A percentile compares a stretch with the other conserved stretches of the same genome.
phyloP scores from a whole-genome alignment of 73 alveolate genomes.

The Paramecium bursaria region DNA sequence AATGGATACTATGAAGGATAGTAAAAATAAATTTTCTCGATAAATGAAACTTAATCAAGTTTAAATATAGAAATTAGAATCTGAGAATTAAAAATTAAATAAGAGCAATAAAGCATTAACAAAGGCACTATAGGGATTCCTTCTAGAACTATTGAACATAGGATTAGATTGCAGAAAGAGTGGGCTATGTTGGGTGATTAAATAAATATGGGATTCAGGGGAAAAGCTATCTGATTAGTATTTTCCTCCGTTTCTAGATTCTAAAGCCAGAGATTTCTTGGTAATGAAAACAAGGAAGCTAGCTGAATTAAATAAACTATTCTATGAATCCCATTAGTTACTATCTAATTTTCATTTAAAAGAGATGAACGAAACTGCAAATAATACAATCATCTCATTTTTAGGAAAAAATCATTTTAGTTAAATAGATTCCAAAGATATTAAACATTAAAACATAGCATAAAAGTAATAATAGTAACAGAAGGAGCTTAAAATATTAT shows the following conservation, averaged over 20 bases:
- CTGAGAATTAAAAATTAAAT: conserved; percentile 32
- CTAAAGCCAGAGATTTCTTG: conserved; percentile 53
- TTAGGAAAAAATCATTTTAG: conserved; percentile 40
- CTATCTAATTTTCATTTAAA: not conserved
- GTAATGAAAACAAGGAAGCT: conserved; percentile 22
- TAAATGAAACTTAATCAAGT: conserved; percentile 12
- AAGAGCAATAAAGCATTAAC: conserved; percentile 49
- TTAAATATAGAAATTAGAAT: conserved; percentile 29
- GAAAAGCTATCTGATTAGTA: conserved; percentile 9
- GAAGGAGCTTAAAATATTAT: conserved; percentile 3
- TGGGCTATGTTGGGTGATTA: conserved; percentile 52
- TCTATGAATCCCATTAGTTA: conserved; percentile 14
- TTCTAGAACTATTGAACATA: conserved; percentile 39
- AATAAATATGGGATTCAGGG: conserved; percentile 36
- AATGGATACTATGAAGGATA: conserved; percentile 46
- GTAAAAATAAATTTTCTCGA: not conserved
- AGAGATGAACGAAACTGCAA: not conserved
- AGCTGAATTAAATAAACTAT: conserved; percentile 14
- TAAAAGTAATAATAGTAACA: conserved; percentile 5
- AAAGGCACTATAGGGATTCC: conserved; percentile 37
- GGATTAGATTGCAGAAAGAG: conserved; percentile 51
- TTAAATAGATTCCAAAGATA: conserved; percentile 48
- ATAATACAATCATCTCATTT: not conserved
- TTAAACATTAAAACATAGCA: not conserved
- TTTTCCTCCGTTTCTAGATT: conserved; percentile 36